These are phyloP conservation scores for Paecilomyces fulvus DNA, from an alignment of 2,329 filamentous ascomycete genomes.

Conservation along the genomic window DNA sequence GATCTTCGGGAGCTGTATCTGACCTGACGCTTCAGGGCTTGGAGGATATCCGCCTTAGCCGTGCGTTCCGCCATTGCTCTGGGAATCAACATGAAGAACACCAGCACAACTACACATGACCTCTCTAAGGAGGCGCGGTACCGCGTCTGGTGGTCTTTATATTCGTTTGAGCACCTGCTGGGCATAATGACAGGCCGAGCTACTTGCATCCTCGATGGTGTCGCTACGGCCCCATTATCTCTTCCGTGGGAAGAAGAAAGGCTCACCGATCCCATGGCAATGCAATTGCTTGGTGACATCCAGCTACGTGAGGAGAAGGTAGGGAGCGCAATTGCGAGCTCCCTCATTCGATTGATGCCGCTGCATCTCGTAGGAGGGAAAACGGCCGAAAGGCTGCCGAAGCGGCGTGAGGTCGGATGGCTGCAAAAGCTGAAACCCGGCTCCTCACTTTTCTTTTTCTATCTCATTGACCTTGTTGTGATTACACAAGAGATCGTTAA, in stretches of 20 bases:
- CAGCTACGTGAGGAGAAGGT: constrained; percentile 23
- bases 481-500: constrained; percentile 35
- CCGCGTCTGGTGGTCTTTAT: constrained; percentile 39
- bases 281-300: constrained; percentile 24
- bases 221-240: constrained; percentile 36
- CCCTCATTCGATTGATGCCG: constrained; percentile 22
- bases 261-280: constrained; percentile 23
- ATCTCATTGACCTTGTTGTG: constrained; percentile 31
- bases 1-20: neutral
- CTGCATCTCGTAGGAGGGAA: constrained; percentile 21
- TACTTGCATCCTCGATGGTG: constrained; percentile 33
- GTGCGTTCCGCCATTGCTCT: constrained; percentile 35
- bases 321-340: constrained; percentile 22
- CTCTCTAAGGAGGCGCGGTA: constrained; percentile 39
- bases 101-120: constrained; percentile 26
- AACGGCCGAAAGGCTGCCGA: constrained; percentile 13
- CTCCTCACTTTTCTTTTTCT: constrained; percentile 25
- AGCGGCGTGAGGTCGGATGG: constrained; percentile 22
- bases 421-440: constrained; percentile 26
- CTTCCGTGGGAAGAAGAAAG: constrained; percentile 33
- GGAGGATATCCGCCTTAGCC: constrained; percentile 34
- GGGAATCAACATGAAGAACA: constrained; percentile 38
- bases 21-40: constrained; percentile 23
- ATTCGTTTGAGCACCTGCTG: constrained; percentile 36
- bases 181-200: constrained; percentile 40